phyloP scores from a whole-genome alignment of 352 stramenopile species.

The Globisporangium parvum region DNA sequence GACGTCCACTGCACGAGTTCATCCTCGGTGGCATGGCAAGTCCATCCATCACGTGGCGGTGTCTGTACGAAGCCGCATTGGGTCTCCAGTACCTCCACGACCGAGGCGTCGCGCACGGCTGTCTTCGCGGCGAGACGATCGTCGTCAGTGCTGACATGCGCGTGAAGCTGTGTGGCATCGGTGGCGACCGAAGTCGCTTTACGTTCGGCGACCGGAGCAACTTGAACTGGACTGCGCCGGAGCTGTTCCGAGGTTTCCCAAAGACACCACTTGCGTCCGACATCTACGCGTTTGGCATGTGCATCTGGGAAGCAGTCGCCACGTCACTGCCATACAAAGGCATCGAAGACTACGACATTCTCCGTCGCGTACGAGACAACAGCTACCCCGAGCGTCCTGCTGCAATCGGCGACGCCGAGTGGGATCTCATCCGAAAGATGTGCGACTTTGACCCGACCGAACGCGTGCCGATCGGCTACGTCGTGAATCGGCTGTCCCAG shows the following conservation, averaged over 20 bases:
- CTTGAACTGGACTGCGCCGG: slow-evolving; percentile 16
- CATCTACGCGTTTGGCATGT: slow-evolving; percentile 25
- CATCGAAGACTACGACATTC: not conserved
- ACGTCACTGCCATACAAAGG: not conserved
- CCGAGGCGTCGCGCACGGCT: slow-evolving; percentile 16
- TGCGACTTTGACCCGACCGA: slow-evolving; percentile 5
- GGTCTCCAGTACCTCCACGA: slow-evolving; percentile 24
- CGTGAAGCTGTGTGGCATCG: slow-evolving; percentile 11
- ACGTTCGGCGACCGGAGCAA: not conserved
- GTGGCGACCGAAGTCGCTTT: not conserved
- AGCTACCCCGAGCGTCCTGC: not conserved
- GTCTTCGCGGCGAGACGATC: slow-evolving; percentile 9
- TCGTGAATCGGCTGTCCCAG: slow-evolving; percentile 10
- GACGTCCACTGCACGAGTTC: slow-evolving; percentile 1
- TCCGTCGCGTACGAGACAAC: not conserved
- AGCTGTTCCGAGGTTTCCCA: slow-evolving; percentile 4
- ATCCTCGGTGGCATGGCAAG: not conserved
- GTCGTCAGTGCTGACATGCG: slow-evolving; percentile 3
- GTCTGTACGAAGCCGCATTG: slow-evolving; percentile 18
- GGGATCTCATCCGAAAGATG: slow-evolving; percentile 16
- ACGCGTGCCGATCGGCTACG: slow-evolving; percentile 10
- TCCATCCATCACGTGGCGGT: slow-evolving; percentile 1
- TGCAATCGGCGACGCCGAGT: not conserved
- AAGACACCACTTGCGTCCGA: slow-evolving; percentile 14
- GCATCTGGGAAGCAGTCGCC: slow-evolving; percentile 13